These are phyloP conservation scores for Datisca glomerata DNA, from an alignment of 306 rosid species.

Conservation along the genomic window DNA sequence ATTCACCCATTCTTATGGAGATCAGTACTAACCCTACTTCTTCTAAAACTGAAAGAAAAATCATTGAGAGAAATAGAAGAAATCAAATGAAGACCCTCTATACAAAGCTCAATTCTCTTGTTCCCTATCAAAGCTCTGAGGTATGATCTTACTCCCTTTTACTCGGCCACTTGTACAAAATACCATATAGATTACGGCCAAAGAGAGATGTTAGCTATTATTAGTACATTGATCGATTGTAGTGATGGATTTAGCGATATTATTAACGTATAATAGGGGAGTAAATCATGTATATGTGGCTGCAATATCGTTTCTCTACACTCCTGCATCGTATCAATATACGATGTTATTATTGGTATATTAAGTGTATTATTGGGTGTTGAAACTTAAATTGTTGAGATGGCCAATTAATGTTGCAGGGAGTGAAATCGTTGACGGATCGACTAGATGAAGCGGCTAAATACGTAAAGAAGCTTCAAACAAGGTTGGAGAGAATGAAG, in stretches of 20 bases:
- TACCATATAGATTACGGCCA: background rate
- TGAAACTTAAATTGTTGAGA: too few relatives aligned
- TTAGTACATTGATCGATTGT: background rate
- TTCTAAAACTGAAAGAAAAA: conserved; percentile 46
- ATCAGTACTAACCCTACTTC: too few relatives aligned
- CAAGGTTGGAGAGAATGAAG: conserved; percentile 46
- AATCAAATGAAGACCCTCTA: conserved; percentile 56
- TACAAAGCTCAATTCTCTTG: conserved; percentile 40
- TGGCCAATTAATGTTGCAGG: too few relatives aligned
- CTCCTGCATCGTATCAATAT: background rate
- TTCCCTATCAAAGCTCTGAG: conserved; percentile 41
- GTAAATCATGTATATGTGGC: too few relatives aligned
- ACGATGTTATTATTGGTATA: background rate
- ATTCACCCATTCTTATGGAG: too few relatives aligned
- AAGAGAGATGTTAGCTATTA: background rate
- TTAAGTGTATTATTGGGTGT: too few relatives aligned
- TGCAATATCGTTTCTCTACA: too few relatives aligned
- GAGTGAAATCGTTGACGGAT: conserved; percentile 29
- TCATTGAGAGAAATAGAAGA: conserved; percentile 51
- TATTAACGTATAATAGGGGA: too few relatives aligned
- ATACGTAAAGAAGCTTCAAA: conserved; percentile 50
- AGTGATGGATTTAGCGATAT: too few relatives aligned
- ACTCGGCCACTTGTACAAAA: background rate
- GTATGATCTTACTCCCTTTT: conserved; percentile 5
- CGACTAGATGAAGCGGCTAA: conserved; percentile 50